phyloP scores from a whole-genome alignment of 768 basidiomycete genomes.

The Boletus pseudopeckii region DNA sequence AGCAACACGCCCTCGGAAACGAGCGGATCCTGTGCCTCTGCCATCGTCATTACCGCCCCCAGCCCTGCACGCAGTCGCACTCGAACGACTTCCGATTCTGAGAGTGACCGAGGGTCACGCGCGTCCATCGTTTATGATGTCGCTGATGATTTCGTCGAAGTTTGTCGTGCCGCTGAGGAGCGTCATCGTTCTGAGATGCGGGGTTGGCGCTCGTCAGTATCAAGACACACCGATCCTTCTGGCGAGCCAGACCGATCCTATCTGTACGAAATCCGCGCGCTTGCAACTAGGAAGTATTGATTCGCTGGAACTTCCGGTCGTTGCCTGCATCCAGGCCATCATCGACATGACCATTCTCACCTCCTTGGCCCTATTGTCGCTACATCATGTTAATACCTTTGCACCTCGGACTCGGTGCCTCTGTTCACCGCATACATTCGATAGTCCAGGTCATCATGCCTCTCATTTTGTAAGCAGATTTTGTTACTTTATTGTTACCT shows the following conservation, averaged over 20 bases:
- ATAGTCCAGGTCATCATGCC: slow-evolving; percentile 20
- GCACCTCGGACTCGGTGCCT: slow-evolving; percentile 19
- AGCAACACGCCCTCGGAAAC: slow-evolving; percentile 26
- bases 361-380: background rate
- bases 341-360: background rate
- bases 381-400: slow-evolving; percentile 17
- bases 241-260: slow-evolving; percentile 56
- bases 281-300: slow-evolving; percentile 83
- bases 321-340: background rate
- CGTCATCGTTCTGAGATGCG: slow-evolving; percentile 82
- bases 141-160: slow-evolving; percentile 68
- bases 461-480: slow-evolving; percentile 27
- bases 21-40: slow-evolving; percentile 23
- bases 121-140: slow-evolving; percentile 77
- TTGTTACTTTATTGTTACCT: slow-evolving; percentile 28
- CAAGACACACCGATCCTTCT: slow-evolving; percentile 21
- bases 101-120: slow-evolving; percentile 70
- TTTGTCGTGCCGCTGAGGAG: slow-evolving; percentile 74
- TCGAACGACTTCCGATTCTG: slow-evolving; percentile 69
- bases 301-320: slow-evolving; percentile 3
- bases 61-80: slow-evolving; percentile 63
- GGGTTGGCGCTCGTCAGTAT: slow-evolving; percentile 54
- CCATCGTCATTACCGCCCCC: slow-evolving; percentile 40
- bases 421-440: slow-evolving; percentile 21
- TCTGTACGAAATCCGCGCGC: slow-evolving; percentile 78